Percentiles rank a stretch among this genome's conserved stretches.
Conservation (phyloP, 2,329 filamentous ascomycete genomes). For the Leptodontidium sp. region DNA sequence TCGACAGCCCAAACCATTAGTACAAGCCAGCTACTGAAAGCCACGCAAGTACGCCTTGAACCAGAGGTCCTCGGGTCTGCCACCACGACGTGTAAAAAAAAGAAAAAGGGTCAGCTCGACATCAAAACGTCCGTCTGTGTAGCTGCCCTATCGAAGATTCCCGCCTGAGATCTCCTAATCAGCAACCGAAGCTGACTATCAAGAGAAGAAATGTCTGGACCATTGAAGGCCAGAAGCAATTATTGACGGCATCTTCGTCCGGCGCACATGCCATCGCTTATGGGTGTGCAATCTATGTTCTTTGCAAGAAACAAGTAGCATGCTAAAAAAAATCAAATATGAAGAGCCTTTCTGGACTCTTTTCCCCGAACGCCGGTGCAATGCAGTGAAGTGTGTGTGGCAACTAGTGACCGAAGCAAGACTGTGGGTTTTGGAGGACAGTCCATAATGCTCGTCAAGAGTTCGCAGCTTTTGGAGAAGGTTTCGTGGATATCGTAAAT, state of each 20-base stretch:
- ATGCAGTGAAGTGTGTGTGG: constrained; percentile 42
- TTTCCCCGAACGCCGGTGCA: constrained; percentile 45
- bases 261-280: constrained; percentile 52
- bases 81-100: constrained; percentile 26
- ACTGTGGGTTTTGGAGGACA: constrained; percentile 35
- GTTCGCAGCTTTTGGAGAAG: constrained; percentile 41
- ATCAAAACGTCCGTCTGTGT: constrained; percentile 10
- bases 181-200: constrained; percentile 13
- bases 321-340: constrained; percentile 44
- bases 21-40: constrained; percentile 33
- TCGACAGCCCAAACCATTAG: constrained; percentile 26
- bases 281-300: constrained; percentile 48
- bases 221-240: constrained; percentile 43
- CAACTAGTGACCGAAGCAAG: constrained; percentile 39
- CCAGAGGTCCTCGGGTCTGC: background rate
- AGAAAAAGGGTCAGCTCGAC: constrained; percentile 5
- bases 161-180: constrained; percentile 8
- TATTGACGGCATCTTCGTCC: constrained; percentile 53
- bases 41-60: constrained; percentile 14
- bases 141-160: constrained; percentile 11
- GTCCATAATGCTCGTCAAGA: constrained; percentile 31
- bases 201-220: constrained; percentile 25
- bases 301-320: constrained; percentile 36
- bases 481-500: constrained; percentile 46
- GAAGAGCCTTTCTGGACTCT: constrained; percentile 42